Evolutionary conservation across 2,329 filamentous ascomycete genomes (phyloP).

Genomic region (Lasiodiplodia sp.): DNA sequence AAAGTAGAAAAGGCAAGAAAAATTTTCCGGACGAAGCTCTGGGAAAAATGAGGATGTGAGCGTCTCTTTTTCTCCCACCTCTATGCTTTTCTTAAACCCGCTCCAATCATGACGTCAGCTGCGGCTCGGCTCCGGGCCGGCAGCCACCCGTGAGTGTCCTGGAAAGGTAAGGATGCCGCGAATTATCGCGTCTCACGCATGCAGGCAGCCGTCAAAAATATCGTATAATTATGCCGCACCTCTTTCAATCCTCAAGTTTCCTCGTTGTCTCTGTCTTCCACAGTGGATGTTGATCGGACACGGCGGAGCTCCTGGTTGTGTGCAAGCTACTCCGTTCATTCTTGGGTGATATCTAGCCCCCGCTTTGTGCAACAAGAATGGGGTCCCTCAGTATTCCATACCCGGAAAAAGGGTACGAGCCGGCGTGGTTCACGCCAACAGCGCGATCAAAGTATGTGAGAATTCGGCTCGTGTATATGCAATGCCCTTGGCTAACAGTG

Average conservation of each 20-base stretch:
- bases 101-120: background rate
- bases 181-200: background rate
- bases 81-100: background rate
- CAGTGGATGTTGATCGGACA: background rate
- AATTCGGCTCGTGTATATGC: too few relatives aligned
- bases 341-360: background rate
- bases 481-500: background rate
- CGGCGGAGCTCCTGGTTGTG: background rate
- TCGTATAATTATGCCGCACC: background rate
- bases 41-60: too few relatives aligned
- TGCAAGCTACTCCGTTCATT: too few relatives aligned
- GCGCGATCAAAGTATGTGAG: slow-evolving; percentile 4
- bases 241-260: background rate
- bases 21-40: too few relatives aligned
- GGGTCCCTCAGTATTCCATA: background rate
- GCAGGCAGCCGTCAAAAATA: background rate
- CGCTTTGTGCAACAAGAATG: background rate
- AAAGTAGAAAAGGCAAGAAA: too few relatives aligned
- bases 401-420: background rate
- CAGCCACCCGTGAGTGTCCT: background rate
- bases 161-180: slow-evolving; percentile 8
- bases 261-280: background rate
- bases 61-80: background rate
- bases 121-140: slow-evolving; percentile 4
- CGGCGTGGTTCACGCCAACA: slow-evolving; percentile 6